phyloP scores from a whole-genome alignment of 1,284 basidiomycete species.

The Amylostereum areolatum region DNA sequence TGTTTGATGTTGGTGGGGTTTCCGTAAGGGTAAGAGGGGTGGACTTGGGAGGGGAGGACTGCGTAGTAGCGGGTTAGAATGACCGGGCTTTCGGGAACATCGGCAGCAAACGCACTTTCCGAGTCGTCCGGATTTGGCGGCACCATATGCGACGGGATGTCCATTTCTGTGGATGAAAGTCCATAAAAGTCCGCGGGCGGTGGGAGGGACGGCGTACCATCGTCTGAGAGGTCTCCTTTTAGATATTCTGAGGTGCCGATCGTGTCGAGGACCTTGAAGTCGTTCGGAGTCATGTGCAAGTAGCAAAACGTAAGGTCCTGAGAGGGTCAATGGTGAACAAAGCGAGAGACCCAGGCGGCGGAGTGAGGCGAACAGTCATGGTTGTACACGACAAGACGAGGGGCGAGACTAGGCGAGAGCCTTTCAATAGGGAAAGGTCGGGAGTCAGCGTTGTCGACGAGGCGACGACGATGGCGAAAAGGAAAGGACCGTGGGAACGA shows the following conservation, averaged over 20 bases:
- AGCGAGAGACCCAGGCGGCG: too few species aligned
- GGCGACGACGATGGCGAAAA: too few species aligned
- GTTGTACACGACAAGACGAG: too few species aligned
- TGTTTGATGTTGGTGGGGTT: constrained; percentile 76
- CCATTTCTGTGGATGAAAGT: constrained; percentile 48
- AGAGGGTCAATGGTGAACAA: constrained; percentile 5
- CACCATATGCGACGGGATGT: constrained; percentile 69
- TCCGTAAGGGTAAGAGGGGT: constrained; percentile 82
- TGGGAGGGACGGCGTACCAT: constrained; percentile 40
- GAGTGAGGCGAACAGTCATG: constrained; percentile 27
- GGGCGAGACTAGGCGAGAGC: too few species aligned
- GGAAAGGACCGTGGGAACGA: too few species aligned
- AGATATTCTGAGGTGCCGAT: constrained; percentile 70
- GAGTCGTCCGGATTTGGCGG: constrained; percentile 85
- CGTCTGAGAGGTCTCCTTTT: constrained; percentile 65
- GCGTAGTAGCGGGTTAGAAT: constrained; percentile 6
- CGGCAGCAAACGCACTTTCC: constrained; percentile 52
- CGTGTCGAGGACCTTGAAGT: constrained; percentile 69
- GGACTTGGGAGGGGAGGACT: constrained; percentile 80
- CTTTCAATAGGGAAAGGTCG: too few species aligned
- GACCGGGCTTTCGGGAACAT: too few species aligned
- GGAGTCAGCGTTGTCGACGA: too few species aligned
- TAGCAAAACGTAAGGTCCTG: constrained; percentile 82
- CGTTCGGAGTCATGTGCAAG: constrained; percentile 76
- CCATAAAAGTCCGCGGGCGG: constrained; percentile 5